Base-by-base conservation (phyloP, 257 asterid species). In the Parsonsia alboflavescens region DNA sequence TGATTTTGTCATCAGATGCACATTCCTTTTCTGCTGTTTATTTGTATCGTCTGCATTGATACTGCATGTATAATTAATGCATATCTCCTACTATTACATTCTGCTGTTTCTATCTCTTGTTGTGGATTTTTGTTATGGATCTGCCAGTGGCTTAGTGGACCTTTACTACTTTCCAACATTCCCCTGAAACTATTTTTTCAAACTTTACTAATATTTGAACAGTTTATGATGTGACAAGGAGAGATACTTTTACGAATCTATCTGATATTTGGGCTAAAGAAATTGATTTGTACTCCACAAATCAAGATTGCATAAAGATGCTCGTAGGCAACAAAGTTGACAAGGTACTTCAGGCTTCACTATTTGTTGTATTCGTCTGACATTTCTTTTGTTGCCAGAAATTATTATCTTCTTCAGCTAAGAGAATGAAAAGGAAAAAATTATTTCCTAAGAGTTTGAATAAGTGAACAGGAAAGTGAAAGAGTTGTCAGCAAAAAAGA, bases 401-500 rank as follows among this genome's bases (percentile, higher is more conserved):
- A 7, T 57, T 71, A 12, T 19, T 45, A 22, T 24, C 30, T 36
- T 26, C 2, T 68, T 44, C 0, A 24, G 39, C 19, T 9, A 36
- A 15, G 28, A 4, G 17, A 48, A 19, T 22, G 5, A 12, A 70
- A n/a, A n/a, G n/a, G n/a, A n/a, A n/a, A n/a, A n/a, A n/a, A n/a
- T n/a, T n/a, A n/a, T n/a, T n/a, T n/a, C n/a, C n/a, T n/a, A n/a
- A n/a, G n/a, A n/a, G n/a, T n/a, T n/a, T n/a, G n/a, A n/a, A 42
- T 48, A 70, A 49, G 22, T 68, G 17, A 30, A 56, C 88, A 92
- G 97, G 97, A 92, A 80, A 83, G 90, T 76, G 96, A 88, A 71
- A 88, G 97, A 80, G 96, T 86, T 48, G 98, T 93, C 41, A 93
- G 93, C 88, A 93, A 88, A 84, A 88, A 87, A 72, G 98, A 93